Base-by-base conservation (phyloP, 2,329 filamentous ascomycete species). In the Fonsecaea erecta region DNA sequence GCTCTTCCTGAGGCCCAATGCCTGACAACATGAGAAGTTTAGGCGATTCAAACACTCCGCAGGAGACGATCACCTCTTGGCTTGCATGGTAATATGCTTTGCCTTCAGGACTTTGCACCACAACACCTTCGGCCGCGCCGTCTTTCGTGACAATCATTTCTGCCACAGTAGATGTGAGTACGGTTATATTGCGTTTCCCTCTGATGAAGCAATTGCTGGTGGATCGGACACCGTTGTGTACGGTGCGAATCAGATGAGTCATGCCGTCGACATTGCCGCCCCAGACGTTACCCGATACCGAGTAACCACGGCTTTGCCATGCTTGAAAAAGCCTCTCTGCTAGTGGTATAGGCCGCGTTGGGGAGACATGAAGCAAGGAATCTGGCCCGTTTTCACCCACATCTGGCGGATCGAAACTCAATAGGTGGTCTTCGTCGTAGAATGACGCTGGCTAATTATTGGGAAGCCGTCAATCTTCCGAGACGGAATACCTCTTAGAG, bases 11-110 rank as follows among this genome's bases (percentile, higher is more conserved):
- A 0, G 86, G 86, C 0, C 88, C 88, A 35, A 90, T 81, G 18
- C 88, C 88, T 59, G 80, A 84, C 1, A 89, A 81, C 77, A 88
- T 86, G 9, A 90, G 83, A 1, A 90, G 76, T 74, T 90, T 87
- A 5, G 87, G 86, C 1, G 83, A 83, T 75, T 89, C 86, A 75
- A 85, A 89, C 1, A 85, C 82, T 16, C 87, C 87, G 5, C 74
- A 80, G 3, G 79, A 74, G 43, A 83, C 63, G 65, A 83, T 81
- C 51, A 83, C 76, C 68, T 87, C 85, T 32, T 76, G 76, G 24
- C 74, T 79, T 37, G 85, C 83, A 6, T 75, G 76, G 65, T 86
- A 78, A 28, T 81, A 75, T 57, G 81, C 79, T 16, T 80, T 67
- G 26, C 79, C 79, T 9, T 73, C 69, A 2, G 76, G 71, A 9